Conservation (phyloP, 768 basidiomycete species). For the Arthromyces matolae region DNA sequence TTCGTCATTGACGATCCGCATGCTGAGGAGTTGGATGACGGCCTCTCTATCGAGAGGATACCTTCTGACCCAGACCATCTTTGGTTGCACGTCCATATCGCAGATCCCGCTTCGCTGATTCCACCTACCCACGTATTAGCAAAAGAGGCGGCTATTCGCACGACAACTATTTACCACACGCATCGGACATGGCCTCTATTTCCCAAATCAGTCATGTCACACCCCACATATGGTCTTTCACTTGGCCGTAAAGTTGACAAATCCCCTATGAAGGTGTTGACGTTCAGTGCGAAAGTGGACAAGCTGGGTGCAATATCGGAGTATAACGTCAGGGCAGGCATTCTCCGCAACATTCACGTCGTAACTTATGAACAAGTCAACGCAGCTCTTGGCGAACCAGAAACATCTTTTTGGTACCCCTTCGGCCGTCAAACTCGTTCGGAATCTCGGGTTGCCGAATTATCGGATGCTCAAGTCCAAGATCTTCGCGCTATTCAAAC, state of each 20-base stretch:
- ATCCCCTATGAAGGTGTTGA: constrained; percentile 56
- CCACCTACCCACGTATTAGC: constrained; percentile 66
- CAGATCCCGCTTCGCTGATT: constrained; percentile 83
- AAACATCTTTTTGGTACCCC: constrained; percentile 30
- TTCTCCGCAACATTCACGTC: constrained; percentile 64
- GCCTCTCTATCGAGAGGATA: constrained; percentile 76
- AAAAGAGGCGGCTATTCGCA: constrained; percentile 48
- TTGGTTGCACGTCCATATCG: constrained; percentile 92
- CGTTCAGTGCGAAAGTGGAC: constrained; percentile 76
- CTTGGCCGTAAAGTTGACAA: constrained; percentile 31
- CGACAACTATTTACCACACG: constrained; percentile 58
- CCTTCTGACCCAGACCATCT: constrained; percentile 49
- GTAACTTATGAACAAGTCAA: constrained; percentile 72
- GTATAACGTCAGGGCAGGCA: constrained; percentile 62
- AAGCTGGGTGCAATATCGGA: constrained; percentile 63
- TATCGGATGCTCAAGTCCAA: constrained; percentile 21
- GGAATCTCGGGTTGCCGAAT: neutral
- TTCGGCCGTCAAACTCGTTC: constrained; percentile 34
- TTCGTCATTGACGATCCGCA: constrained; percentile 81
- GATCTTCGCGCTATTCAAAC: constrained; percentile 29
- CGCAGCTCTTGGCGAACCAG: constrained; percentile 32
- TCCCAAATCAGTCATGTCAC: constrained; percentile 53
- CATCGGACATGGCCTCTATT: constrained; percentile 71
- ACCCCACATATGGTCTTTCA: constrained; percentile 38
- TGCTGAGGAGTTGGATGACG: constrained; percentile 92